These are phyloP conservation scores for Trichoderma asperelloides DNA, from an alignment of 495 filamentous ascomycete genomes.

Conservation along the genomic window DNA sequence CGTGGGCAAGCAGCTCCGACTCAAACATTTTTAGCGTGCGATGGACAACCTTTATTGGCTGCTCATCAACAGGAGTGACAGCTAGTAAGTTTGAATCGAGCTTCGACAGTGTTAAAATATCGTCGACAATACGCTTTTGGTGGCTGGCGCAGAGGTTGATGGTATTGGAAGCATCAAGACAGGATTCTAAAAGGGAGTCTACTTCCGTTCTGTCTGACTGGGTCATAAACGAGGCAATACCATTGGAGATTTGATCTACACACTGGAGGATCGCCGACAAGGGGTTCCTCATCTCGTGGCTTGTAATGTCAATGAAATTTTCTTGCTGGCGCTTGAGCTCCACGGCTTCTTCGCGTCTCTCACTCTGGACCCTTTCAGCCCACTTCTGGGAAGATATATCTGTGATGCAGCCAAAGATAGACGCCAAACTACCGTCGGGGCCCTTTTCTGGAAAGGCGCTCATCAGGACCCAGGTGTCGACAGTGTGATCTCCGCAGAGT, in stretches of 20 bases:
- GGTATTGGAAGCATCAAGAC: constrained; percentile 69
- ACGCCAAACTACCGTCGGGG: constrained; percentile 48
- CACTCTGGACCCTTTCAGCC: constrained; percentile 55
- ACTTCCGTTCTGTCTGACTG: constrained; percentile 15
- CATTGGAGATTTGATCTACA: constrained; percentile 62
- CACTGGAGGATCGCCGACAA: constrained; percentile 74
- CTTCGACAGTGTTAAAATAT: constrained; percentile 76
- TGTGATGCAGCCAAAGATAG: constrained; percentile 58
- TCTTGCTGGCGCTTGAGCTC: constrained; percentile 62
- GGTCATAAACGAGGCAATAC: constrained; percentile 33
- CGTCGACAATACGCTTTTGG: constrained; percentile 71
- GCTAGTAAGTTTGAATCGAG: constrained; percentile 73
- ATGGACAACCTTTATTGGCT: constrained; percentile 59
- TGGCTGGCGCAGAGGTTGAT: constrained; percentile 76
- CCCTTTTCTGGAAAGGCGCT: constrained; percentile 59
- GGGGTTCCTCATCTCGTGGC: constrained; percentile 82
- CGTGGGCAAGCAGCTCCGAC: constrained; percentile 61
- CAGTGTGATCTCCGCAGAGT: constrained; percentile 48
- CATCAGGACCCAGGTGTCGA: constrained; percentile 64
- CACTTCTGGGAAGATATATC: constrained; percentile 51
- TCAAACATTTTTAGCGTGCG: constrained; percentile 74
- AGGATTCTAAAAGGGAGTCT: constrained; percentile 37
- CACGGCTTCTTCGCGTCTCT: constrained; percentile 51
- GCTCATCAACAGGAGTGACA: constrained; percentile 63
- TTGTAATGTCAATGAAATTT: constrained; percentile 85